These are phyloP conservation scores for Heimioporus sp. DNA, from an alignment of 768 basidiomycete genomes.

Conservation along the genomic window DNA sequence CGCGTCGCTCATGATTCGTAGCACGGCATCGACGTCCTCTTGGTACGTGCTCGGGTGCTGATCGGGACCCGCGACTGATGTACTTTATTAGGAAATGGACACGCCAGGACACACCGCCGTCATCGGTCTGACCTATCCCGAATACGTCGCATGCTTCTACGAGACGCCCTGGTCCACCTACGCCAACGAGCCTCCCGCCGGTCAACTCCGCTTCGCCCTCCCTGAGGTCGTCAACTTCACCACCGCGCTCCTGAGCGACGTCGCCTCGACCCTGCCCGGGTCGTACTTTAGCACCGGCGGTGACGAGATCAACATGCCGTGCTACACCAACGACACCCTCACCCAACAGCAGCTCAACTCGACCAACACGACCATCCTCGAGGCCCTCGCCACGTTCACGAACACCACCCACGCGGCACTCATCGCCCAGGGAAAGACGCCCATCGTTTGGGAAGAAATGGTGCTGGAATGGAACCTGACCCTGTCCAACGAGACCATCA, in stretches of 20 bases:
- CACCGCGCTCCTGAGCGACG: constrained; percentile 46
- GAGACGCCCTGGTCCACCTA: constrained; percentile 57
- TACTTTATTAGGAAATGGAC: constrained; percentile 63
- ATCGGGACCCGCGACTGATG: too few species aligned
- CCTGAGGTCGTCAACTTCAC: constrained; percentile 60
- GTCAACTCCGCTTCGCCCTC: constrained; percentile 75
- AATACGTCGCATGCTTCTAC: constrained; percentile 66
- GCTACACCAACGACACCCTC: constrained; percentile 60
- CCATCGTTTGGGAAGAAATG: constrained; percentile 82
- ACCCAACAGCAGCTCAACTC: constrained; percentile 55
- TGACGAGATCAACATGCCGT: constrained; percentile 71
- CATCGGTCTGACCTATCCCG: constrained; percentile 65
- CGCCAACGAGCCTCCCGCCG: constrained; percentile 76
- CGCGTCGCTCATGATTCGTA: constrained; percentile 19
- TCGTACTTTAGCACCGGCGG: constrained; percentile 79
- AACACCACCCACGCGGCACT: constrained; percentile 58
- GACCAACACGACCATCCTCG: constrained; percentile 52
- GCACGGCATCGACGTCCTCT: constrained; percentile 72
- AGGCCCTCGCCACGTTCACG: constrained; percentile 65
- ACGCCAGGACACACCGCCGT: constrained; percentile 78
- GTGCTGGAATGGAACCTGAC: constrained; percentile 38
- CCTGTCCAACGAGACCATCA: constrained; percentile 40
- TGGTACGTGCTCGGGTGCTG: constrained; percentile 30
- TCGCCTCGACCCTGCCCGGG: constrained; percentile 52
- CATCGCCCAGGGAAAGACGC: constrained; percentile 57